These are phyloP conservation scores for Apophysomyces variabilis DNA, from an alignment of 371 early-diverging fungal genomes.

Conservation along the genomic window DNA sequence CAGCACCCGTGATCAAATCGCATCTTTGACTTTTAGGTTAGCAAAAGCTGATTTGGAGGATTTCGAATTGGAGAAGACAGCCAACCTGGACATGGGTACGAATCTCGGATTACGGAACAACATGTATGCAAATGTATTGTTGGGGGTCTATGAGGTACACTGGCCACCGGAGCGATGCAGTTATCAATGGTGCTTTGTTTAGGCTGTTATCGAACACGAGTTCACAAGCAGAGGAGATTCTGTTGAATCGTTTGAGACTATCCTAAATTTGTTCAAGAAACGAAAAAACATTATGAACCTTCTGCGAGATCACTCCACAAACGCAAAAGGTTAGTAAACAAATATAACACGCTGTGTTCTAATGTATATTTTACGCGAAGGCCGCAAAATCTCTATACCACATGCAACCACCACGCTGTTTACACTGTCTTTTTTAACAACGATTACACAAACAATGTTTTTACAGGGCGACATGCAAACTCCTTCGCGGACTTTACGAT, in stretches of 20 bases:
- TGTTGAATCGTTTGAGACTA: slow-evolving; percentile 29
- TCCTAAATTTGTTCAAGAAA: slow-evolving; percentile 44
- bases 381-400: slow-evolving; percentile 31
- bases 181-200: background rate
- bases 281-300: slow-evolving; percentile 30
- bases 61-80: slow-evolving; percentile 58
- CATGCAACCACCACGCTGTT: slow-evolving; percentile 20
- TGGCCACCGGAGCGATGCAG: too few species aligned
- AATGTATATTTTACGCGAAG: slow-evolving; percentile 17
- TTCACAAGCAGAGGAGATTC: slow-evolving; percentile 27
- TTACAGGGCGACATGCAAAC: slow-evolving; percentile 20
- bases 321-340: slow-evolving; percentile 35
- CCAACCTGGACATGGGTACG: slow-evolving; percentile 57
- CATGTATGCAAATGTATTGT: slow-evolving; percentile 45
- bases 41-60: slow-evolving; percentile 53
- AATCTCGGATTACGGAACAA: slow-evolving; percentile 56
- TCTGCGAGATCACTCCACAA: slow-evolving; percentile 33
- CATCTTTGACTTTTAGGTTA: slow-evolving; percentile 35
- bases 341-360: background rate
- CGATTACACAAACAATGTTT: slow-evolving; percentile 39
- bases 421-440: slow-evolving; percentile 33
- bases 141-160: slow-evolving; percentile 58
- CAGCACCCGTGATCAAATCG: slow-evolving; percentile 17
- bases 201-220: slow-evolving; percentile 51
- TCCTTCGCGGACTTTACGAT: slow-evolving; percentile 26